Evolutionary conservation across 805 yeast genomes (phyloP).

Genomic region (Starmerella floricola): DNA sequence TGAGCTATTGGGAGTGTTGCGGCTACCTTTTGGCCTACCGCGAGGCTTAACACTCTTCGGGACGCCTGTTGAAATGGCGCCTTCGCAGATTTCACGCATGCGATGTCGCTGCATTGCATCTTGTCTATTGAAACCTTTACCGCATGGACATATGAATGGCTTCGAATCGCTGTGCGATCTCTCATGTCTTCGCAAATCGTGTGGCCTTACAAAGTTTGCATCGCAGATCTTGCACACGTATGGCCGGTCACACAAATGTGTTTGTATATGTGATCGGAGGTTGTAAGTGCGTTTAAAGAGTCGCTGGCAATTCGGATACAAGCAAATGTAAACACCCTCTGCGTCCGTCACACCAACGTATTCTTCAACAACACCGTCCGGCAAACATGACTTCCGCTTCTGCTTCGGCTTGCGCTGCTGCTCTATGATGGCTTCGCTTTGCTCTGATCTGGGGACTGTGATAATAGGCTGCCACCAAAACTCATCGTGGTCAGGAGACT

Average conservation of each 20-base stretch:
- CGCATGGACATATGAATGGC: constrained; percentile 71
- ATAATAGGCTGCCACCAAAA: constrained; percentile 30
- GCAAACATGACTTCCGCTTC: constrained; percentile 50
- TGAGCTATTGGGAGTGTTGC: constrained; percentile 8
- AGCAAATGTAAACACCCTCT: constrained; percentile 60
- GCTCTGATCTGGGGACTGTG: constrained; percentile 28
- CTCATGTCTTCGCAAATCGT: constrained; percentile 80
- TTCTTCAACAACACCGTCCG: constrained; percentile 79
- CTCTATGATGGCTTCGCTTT: constrained; percentile 26
- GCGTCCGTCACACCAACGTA: constrained; percentile 71
- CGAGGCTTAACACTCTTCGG: constrained; percentile 17
- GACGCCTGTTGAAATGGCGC: constrained; percentile 38
- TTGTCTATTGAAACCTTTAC: constrained; percentile 81
- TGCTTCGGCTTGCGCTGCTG: constrained; percentile 28
- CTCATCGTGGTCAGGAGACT: constrained; percentile 12
- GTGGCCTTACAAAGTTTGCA: constrained; percentile 87
- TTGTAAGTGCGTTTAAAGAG: constrained; percentile 79
- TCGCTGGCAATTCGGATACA: constrained; percentile 67
- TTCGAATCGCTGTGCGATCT: constrained; percentile 69
- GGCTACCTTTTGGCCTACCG: constrained; percentile 17
- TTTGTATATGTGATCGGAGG: constrained; percentile 88
- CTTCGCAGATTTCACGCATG: constrained; percentile 66
- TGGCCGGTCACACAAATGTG: constrained; percentile 91
- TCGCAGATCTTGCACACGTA: constrained; percentile 65
- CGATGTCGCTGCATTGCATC: constrained; percentile 82